phyloP scores from a whole-genome alignment of 495 filamentous ascomycete species.

The Neurospora sp. region DNA sequence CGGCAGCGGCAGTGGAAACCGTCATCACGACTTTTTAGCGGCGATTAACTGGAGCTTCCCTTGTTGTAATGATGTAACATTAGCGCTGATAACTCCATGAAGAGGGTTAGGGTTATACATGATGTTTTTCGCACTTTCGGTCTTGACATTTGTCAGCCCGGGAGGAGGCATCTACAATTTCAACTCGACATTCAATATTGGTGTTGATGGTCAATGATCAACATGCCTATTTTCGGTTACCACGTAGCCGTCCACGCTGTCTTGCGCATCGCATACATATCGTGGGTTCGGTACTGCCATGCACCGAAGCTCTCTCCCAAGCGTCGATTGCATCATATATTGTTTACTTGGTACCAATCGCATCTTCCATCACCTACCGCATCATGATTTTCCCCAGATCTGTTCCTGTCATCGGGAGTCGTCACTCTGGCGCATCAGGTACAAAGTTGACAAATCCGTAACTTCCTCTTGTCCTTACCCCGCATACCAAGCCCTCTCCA shows the following conservation, averaged over 20 bases:
- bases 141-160: neutral
- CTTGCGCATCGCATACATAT: neutral
- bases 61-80: neutral
- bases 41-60: neutral
- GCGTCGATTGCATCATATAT: neutral
- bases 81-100: neutral
- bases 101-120: neutral
- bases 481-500: neutral
- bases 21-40: neutral
- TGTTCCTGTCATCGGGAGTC: neutral
- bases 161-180: neutral
- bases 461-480: neutral
- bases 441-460: neutral
- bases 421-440: neutral
- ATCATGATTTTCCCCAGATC: neutral
- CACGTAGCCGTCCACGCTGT: neutral
- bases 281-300: neutral
- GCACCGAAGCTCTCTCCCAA: neutral
- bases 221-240: neutral
- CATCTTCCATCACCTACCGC: neutral
- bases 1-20: constrained; percentile 1
- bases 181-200: neutral
- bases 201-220: neutral
- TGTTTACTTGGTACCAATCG: neutral
- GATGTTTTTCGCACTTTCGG: neutral